Base-by-base conservation (phyloP, 169 alveolate species). In the Eimeria necatrix region DNA sequence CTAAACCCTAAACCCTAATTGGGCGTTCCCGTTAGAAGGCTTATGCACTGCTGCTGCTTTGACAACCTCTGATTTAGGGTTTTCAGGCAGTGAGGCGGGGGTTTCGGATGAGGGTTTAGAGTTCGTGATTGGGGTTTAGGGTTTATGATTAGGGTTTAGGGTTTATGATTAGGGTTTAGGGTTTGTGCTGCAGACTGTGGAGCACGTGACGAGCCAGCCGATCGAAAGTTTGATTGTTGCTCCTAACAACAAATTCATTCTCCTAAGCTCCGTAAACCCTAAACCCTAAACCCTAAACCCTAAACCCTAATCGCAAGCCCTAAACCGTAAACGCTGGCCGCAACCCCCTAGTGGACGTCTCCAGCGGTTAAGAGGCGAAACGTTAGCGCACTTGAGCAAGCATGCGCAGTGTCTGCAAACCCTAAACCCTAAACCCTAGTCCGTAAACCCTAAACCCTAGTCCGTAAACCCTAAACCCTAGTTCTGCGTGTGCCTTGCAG, bases 231-330 rank as follows among this genome's bases (percentile, higher is more conserved):
- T 76, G 0, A 8, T 76, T 60, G 61, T 76, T 10, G 61, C 87
- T 6, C 87, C 87, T 4, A 76, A 76, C 87, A 76, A 76, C 87
- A 76, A 76, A 48, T 76, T 76, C 18, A 18, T 32, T 4, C 24
- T 76, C 24, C 59, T 76, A 20, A 32, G 87, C 61, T 20, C 61
- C 4, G 87, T 76, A 76, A 76, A 32, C 32, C 61, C 87, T 0
- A 76, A 76, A 20, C 87, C 64, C 61, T 20, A 76, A 56, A 12
- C 20, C 68, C 52, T 71, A 22, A 71, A 71, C 83, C 83, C 52
- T 71, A 61, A 61, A 61, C 73, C 14, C 41, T 32, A 32, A 8
- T 61, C 73, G 14, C 22, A 61, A 8, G 0, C 41, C 22, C 73
- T 61, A 61, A 61, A 61, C 73, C 73, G 32, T 61, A 61, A 61